Evolutionary conservation across 2,329 filamentous ascomycete genomes (phyloP), one percentile per base, ranked within the genome.

Genomic region (Cercospora sp.): DNA sequence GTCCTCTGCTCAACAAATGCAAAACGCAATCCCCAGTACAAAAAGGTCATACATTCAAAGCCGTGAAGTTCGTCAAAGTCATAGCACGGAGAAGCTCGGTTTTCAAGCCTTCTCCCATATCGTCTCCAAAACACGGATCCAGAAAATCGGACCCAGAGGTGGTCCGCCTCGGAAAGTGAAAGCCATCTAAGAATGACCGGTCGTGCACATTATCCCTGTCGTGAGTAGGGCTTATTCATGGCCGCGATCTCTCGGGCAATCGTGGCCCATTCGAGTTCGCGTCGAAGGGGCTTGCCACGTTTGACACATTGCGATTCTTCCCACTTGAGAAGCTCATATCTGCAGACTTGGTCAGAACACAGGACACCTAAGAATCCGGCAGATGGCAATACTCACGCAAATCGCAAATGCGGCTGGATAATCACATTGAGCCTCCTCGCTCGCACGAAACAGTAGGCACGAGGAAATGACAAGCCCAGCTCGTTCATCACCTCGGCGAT

Each of bases 401-500:
- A 99, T 67, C 93, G 88, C 65, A 99, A 85, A 82, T 99, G 94
- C 12, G 95, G 95, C 79, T 99, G 95, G 71, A 99, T 98, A 71
- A 99, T 99, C 63, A 99, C 95, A 77, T 99, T 99, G 59, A 99
- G 84, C 69, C 95, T 87, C 63, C 95, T 88, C 20, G 95, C 95
- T 33, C 95, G 90, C 42, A 99, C 95, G 79, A 94, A 98, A 79
- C 95, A 98, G 80, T 99, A 99, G 68, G 95, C 95, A 65, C 92
- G 87, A 12, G 95, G 93, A 74, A 98, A 94, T 0, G 93, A 95
- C 72, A 97, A 82, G 23, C 88, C 85, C 74, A 93, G 80, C 28
- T 90, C 85, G 40, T 90, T 89, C 95, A 99, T 99, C 40, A 98
- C 93, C 80, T 98, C 94, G n/a, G 95, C 95, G 75, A 99, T 99